phyloP scores from a whole-genome alignment of 1,284 basidiomycete genomes.

The Trichosporon sp. region DNA sequence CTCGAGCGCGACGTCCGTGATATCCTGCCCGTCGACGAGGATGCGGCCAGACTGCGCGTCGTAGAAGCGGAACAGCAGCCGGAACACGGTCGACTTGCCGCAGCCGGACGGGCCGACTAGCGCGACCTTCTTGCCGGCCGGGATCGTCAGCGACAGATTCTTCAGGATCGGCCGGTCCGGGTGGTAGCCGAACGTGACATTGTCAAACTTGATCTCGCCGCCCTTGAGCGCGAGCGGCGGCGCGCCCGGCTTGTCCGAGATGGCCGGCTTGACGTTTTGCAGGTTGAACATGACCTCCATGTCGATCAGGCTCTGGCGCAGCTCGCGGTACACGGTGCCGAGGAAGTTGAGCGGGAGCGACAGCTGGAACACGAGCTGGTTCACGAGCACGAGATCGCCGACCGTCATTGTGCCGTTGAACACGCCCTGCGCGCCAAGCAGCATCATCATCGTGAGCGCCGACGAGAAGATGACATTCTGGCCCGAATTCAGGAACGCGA shows the following conservation, averaged over 20 bases:
- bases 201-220: constrained; percentile 87
- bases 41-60: constrained; percentile 76
- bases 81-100: constrained; percentile 96
- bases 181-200: constrained; percentile 88
- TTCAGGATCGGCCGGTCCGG: constrained; percentile 84
- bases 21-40: constrained; percentile 70
- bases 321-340: constrained; percentile 93
- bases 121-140: constrained; percentile 91
- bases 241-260: constrained; percentile 64
- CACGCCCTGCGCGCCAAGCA: constrained; percentile 90
- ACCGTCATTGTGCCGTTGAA: constrained; percentile 94
- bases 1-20: constrained; percentile 67
- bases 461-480: constrained; percentile 94
- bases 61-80: constrained; percentile 92
- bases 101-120: constrained; percentile 95
- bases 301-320: constrained; percentile 89
- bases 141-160: constrained; percentile 83
- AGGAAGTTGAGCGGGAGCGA: constrained; percentile 94
- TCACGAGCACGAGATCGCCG: constrained; percentile 97
- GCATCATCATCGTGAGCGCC: constrained; percentile 91
- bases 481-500: constrained; percentile 90
- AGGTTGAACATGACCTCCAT: constrained; percentile 96
- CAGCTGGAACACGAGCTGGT: constrained; percentile 97
- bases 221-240: constrained; percentile 67
- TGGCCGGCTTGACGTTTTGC: constrained; percentile 68